Conservation (phyloP, 805 yeast genomes). For the Kodamaea jinghongensis region DNA sequence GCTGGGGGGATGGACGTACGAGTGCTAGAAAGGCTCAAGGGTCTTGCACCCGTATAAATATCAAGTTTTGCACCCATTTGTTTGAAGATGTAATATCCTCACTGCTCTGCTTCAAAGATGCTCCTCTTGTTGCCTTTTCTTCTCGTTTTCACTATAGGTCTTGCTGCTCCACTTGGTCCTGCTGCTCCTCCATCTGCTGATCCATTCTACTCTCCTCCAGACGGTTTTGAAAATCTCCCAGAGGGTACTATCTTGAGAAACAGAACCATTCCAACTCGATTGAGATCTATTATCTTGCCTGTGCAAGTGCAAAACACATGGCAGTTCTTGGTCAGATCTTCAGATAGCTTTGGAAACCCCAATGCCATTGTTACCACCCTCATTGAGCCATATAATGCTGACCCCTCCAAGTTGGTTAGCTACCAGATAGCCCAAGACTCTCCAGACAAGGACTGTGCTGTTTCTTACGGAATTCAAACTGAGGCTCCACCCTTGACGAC, state of each 20-base stretch:
- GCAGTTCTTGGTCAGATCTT: constrained; percentile 13
- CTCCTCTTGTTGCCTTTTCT: not conserved
- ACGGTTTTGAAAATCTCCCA: constrained; percentile 13
- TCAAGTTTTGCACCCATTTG: too few species aligned
- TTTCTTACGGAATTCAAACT: constrained; percentile 21
- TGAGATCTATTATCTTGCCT: constrained; percentile 12
- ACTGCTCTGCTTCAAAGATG: too few species aligned
- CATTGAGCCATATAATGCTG: constrained; percentile 28
- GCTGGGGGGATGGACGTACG: too few species aligned
- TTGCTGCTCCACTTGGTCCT: constrained; percentile 4
- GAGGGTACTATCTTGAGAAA: constrained; percentile 14
- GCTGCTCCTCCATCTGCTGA: constrained; percentile 8
- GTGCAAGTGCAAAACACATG: constrained; percentile 13
- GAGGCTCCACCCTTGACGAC: constrained; percentile 9
- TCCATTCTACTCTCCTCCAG: constrained; percentile 15
- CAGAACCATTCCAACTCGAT: constrained; percentile 12
- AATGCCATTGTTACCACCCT: constrained; percentile 26
- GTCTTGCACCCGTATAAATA: too few species aligned
- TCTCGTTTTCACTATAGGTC: not conserved
- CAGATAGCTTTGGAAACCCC: constrained; percentile 25
- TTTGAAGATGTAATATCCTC: too few species aligned
- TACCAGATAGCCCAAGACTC: constrained; percentile 31
- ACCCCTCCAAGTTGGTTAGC: constrained; percentile 23
- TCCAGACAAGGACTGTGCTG: constrained; percentile 23
- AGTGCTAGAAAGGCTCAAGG: too few species aligned